These are phyloP conservation scores for Suillus discolor DNA, from an alignment of 768 basidiomycete genomes.

Conservation along the genomic window DNA sequence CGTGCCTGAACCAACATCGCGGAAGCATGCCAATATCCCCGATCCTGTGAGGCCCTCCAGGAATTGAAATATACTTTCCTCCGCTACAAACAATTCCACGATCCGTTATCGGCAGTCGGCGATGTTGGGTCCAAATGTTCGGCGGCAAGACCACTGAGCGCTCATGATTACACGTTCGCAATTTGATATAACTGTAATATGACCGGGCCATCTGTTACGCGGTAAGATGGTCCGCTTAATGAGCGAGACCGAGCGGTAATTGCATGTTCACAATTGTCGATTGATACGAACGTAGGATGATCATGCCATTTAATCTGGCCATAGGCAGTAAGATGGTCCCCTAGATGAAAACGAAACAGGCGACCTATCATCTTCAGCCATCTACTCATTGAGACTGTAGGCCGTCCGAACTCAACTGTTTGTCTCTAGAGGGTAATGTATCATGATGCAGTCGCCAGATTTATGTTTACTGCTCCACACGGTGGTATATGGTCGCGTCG, in stretches of 20 bases:
- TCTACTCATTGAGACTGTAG: neutral
- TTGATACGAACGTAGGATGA: too few relatives aligned
- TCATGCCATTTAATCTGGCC: too few relatives aligned
- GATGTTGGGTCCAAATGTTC: neutral
- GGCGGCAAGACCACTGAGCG: neutral
- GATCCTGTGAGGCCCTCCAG: too few relatives aligned
- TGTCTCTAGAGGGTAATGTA: neutral
- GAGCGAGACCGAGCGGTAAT: neutral
- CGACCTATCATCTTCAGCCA: neutral
- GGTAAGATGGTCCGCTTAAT: too few relatives aligned
- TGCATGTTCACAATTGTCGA: too few relatives aligned
- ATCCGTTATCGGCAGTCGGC: too few relatives aligned
- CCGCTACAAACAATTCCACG: too few relatives aligned
- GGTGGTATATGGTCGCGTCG: neutral
- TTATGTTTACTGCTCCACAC: neutral
- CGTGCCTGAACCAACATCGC: too few relatives aligned
- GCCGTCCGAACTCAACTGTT: neutral
- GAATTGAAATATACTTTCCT: too few relatives aligned
- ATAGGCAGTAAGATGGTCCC: neutral
- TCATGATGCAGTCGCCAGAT: neutral
- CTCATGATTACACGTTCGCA: neutral
- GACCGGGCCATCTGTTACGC: neutral
- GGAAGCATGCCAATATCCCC: too few relatives aligned
- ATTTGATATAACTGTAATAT: neutral
- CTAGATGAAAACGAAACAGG: neutral